phyloP scores from a whole-genome alignment of 768 basidiomycete genomes.

The Paxillus ammoniavirescens region DNA sequence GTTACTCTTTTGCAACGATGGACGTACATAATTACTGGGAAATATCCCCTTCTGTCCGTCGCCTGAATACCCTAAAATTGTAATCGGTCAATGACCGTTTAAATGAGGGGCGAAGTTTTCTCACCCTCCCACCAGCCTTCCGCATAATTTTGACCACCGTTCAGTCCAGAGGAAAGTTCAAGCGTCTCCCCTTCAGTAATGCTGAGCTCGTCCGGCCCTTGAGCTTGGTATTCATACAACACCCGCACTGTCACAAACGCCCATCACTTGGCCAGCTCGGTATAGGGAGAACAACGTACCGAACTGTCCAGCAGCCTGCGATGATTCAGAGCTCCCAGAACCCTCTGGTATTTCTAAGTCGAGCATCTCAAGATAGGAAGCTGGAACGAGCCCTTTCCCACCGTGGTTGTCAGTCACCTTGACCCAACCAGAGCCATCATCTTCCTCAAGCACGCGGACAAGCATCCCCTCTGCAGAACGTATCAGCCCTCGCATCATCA shows the following conservation, averaged over 20 bases:
- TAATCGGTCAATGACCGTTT: constrained; percentile 24
- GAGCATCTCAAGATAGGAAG: constrained; percentile 63
- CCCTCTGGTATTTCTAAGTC: constrained; percentile 23
- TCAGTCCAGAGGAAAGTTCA: constrained; percentile 59
- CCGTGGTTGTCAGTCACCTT: constrained; percentile 64
- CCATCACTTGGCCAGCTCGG: constrained; percentile 3
- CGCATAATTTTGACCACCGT: constrained; percentile 64
- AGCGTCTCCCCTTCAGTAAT: constrained; percentile 61
- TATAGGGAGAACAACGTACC: constrained; percentile 41
- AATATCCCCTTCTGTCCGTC: constrained; percentile 74
- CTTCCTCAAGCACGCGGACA: constrained; percentile 71
- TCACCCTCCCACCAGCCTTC: constrained; percentile 89
- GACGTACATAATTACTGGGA: constrained; percentile 84
- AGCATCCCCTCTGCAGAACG: constrained; percentile 51
- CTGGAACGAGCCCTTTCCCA: constrained; percentile 75
- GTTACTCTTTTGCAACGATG: constrained; percentile 9
- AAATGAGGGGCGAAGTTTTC: constrained; percentile 20
- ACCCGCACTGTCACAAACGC: constrained; percentile 57
- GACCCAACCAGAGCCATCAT: constrained; percentile 86
- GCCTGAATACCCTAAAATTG: constrained; percentile 53
- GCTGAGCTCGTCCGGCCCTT: constrained; percentile 68
- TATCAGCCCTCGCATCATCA: constrained; percentile 12
- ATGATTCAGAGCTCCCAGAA: constrained; percentile 13
- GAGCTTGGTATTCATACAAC: constrained; percentile 76
- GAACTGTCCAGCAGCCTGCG: constrained; percentile 42